Percentiles rank a stretch among this genome's conserved stretches.
phyloP scores from a whole-genome alignment of 352 stramenopile genomes.

The Phytopythium montanum region DNA sequence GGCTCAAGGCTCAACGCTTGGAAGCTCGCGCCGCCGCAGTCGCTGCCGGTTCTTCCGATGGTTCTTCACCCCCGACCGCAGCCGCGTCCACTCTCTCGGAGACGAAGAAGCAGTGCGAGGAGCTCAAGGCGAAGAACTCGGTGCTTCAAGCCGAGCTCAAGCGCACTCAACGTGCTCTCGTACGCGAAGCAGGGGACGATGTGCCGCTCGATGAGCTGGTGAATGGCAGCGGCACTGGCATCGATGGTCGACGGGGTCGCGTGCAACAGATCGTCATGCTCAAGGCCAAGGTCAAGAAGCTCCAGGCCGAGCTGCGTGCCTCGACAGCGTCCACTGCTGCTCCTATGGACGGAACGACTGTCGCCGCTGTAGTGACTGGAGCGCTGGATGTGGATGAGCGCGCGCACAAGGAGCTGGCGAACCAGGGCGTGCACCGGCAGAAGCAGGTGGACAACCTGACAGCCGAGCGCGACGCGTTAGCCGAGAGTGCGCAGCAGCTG shows the following conservation, averaged over 20 bases:
- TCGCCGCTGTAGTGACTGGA: neutral
- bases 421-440: constrained; percentile 56
- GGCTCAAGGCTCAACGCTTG: constrained; percentile 52
- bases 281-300: constrained; percentile 77
- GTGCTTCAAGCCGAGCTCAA: constrained; percentile 61
- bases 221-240: constrained; percentile 10
- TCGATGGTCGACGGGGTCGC: constrained; percentile 41
- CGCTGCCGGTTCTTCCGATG: constrained; percentile 1
- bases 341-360: neutral
- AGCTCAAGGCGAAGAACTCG: constrained; percentile 54
- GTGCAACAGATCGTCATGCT: constrained; percentile 86
- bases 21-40: constrained; percentile 32
- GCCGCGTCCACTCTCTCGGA: neutral
- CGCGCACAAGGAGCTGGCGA: constrained; percentile 54
- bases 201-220: constrained; percentile 48
- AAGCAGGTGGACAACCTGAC: constrained; percentile 59
- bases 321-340: neutral
- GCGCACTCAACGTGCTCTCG: constrained; percentile 61
- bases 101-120: constrained; percentile 53
- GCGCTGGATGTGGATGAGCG: constrained; percentile 53
- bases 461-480: constrained; percentile 49
- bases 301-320: constrained; percentile 34
- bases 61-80: neutral
- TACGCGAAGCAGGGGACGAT: constrained; percentile 63
- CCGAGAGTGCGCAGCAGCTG: constrained; percentile 49